Base-by-base conservation (phyloP, 148 eudicot species). In the Camellia sinensis region DNA sequence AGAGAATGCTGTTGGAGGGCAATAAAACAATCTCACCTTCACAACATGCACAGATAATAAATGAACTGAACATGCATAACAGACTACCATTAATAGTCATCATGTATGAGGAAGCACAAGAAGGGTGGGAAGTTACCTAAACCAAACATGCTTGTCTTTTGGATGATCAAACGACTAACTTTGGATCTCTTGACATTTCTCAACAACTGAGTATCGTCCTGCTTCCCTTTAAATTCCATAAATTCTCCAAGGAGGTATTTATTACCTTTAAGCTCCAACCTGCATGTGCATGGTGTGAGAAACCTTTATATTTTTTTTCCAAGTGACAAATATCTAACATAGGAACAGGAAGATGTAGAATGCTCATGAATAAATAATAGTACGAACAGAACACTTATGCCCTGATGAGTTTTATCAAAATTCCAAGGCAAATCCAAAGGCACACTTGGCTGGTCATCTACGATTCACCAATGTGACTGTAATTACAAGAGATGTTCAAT, bases 81-180 rank as follows among this genome's bases (percentile, higher is more conserved):
- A 44, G 40, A 76, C 48, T 60, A 22, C 12, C 21, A 62, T 60
- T 5, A 17, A 44, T 44, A 6, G 53, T n/a, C 62, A 14, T 67
- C 44, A 63, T n/a, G 37, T 61, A 61, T 56, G 29, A 54, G 7
- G 59, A 29, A 57, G 29, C 71, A 74, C 45, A 65, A 80, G 29
- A 13, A 19, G 29, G 43, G 74, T 43, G 37, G 66, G 64, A 69
- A 79, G 15, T 83, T 82, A 95, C 99, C 97, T 72, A 95, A 84
- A 84, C 99, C 98, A 86, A 95, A 91, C 91, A 92, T 90, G 82
- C 98, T 91, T 29, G 92, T 88, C 84, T 89, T 93, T 81, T 93
- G 97, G 82, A 95, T 85, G 61, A 82, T 75, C 82, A 95, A 22
- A 44, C 79, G 93, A 64, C 89, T 83, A 76, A 95, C 91, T 91